Percentiles rank a stretch among this genome's conserved stretches.
phyloP scores from a whole-genome alignment of 2,329 filamentous ascomycete genomes.

The Macrophomina tecta region DNA sequence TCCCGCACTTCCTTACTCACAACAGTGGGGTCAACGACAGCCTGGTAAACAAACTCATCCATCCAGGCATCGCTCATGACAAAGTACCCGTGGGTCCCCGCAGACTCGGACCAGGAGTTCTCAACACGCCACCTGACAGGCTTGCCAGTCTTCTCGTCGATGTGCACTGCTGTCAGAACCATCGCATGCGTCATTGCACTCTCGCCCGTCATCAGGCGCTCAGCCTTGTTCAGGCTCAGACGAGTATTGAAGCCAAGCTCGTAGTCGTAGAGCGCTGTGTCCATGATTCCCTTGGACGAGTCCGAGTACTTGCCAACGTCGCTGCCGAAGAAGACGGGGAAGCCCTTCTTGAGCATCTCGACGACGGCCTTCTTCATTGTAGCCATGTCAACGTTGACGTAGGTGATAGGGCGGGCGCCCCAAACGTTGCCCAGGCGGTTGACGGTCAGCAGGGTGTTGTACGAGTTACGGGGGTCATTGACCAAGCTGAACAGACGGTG shows the following conservation, averaged over 20 bases:
- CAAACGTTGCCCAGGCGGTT: constrained; percentile 81
- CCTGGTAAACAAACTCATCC: constrained; percentile 79
- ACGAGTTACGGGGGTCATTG: constrained; percentile 81
- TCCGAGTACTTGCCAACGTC: constrained; percentile 87
- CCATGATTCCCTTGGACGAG: constrained; percentile 74
- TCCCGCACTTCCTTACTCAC: constrained; percentile 68
- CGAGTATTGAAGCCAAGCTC: constrained; percentile 81
- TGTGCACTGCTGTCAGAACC: constrained; percentile 85
- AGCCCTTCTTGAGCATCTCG: constrained; percentile 75
- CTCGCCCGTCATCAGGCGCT: constrained; percentile 75
- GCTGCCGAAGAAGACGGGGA: constrained; percentile 86
- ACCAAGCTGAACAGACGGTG: constrained; percentile 79
- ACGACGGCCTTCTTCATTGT: constrained; percentile 76
- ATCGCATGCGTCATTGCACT: constrained; percentile 90
- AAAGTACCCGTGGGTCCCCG: constrained; percentile 82
- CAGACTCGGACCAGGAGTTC: constrained; percentile 78
- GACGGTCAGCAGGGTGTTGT: constrained; percentile 75
- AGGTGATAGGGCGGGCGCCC: constrained; percentile 75
- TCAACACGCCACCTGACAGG: constrained; percentile 83
- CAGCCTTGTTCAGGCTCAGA: constrained; percentile 76
- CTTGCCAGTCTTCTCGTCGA: constrained; percentile 63
- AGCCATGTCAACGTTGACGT: constrained; percentile 80
- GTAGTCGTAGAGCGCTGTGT: constrained; percentile 77
- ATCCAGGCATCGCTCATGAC: constrained; percentile 79
- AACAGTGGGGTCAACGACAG: constrained; percentile 74